Evolutionary conservation across 1,284 basidiomycete species (phyloP), one percentile per base, ranked within the genome.

Genomic region (Phylloporus sp.): DNA sequence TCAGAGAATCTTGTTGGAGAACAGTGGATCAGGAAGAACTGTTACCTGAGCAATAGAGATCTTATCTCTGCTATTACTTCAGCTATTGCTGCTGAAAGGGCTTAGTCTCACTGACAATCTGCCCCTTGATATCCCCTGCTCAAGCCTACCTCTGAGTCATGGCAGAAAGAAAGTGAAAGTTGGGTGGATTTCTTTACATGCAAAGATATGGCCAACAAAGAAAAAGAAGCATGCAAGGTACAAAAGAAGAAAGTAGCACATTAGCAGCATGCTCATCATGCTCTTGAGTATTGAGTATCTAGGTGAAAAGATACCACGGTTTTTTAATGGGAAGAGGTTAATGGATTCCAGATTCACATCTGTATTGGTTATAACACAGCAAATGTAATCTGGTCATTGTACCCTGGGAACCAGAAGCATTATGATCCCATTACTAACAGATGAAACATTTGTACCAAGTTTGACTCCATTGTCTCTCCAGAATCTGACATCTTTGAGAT

Each of bases 21-120:
- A n/a, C n/a, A 52, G 15, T 64, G 60, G 62, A 24, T 62, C 22
- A 57, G 34, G 28, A n/a, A 61, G 22, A 64, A 64, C 17, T 62
- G 62, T 15, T 62, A 57, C 22, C 62, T 42, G 20, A 42, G 54
- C 7, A 15, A 44, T 11, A 22, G 31, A 4, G 29, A 56, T 15
- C 28, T 56, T 24, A 6, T 6, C 6, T 7, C 3, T 4, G 53
- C 37, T 24, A 29, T 55, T 4, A 12, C n/a, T 5, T 42, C 20
- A 22, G 40, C 40, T 42, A 18, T 42, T 15, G 34, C 34, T 37
- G 34, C 34, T 37, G 34, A 37, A 37, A 8, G 34, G 34, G 10
- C 34, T n/a, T n/a, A n/a, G n/a, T n/a, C n/a, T n/a, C n/a, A n/a
- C 34, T 15, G 34, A 37, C 15, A 37, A 10, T 15, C 13, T 13